Conservation (phyloP, 345 rosid genomes). For the Diplotaxis tenuifolia region DNA sequence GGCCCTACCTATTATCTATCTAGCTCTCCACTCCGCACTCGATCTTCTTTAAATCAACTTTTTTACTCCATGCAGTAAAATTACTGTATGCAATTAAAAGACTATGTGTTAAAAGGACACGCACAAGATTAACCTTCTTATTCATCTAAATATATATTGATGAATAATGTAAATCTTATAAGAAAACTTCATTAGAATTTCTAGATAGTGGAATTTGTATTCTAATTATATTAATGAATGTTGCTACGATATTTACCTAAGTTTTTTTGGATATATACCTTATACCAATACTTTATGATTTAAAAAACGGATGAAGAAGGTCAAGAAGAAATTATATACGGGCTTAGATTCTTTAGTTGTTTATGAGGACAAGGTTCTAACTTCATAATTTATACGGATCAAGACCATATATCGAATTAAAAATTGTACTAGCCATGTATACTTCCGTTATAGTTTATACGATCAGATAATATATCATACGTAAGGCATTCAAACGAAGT, state of each 20-base stretch:
- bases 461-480: neutral
- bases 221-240: neutral
- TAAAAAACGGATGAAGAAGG: neutral
- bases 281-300: too few relatives aligned
- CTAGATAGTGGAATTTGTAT: neutral
- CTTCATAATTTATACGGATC: too few relatives aligned
- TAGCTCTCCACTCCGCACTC: slow-evolving; percentile 37
- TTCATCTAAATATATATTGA: neutral
- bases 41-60: slow-evolving; percentile 29
- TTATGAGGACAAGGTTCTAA: too few relatives aligned
- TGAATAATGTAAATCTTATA: neutral
- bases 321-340: neutral
- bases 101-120: neutral
- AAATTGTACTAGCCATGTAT: too few relatives aligned
- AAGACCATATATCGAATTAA: too few relatives aligned
- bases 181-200: neutral
- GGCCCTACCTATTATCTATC: slow-evolving; percentile 27
- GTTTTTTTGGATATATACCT: too few relatives aligned
- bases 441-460: neutral
- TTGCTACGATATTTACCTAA: neutral
- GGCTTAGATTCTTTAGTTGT: neutral
- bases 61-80: slow-evolving; percentile 27
- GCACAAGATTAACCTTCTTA: neutral
- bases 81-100: slow-evolving; percentile 3
- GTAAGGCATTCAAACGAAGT: neutral